Conservation (phyloP, 1,139 yeast species). For the Chernovozyma aurita region DNA sequence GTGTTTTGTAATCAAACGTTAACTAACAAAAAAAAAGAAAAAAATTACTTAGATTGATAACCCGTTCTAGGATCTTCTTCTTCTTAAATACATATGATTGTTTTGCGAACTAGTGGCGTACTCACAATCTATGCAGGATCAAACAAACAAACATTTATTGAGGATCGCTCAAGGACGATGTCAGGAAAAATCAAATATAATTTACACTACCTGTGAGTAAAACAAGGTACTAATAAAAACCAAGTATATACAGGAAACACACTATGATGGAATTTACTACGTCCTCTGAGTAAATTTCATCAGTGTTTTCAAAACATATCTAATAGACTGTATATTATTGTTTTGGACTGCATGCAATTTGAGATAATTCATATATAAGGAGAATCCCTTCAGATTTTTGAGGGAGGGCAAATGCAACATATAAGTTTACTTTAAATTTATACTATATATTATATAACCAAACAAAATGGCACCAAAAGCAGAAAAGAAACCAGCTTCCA, state of each 20-base stretch:
- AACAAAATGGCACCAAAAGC: slow-evolving; percentile 89
- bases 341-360: slow-evolving; percentile 2
- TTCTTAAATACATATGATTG: neutral
- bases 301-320: neutral
- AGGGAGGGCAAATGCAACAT: neutral
- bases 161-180: neutral
- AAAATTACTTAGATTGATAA: too few relatives aligned
- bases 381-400: slow-evolving; percentile 3
- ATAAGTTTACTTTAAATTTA: slow-evolving; percentile 2
- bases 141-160: neutral
- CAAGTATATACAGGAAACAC: too few relatives aligned
- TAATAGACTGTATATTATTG: neutral
- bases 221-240: neutral
- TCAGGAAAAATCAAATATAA: neutral
- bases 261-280: too few relatives aligned
- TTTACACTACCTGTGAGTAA: neutral
- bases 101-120: neutral
- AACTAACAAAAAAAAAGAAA: neutral
- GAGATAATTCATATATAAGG: slow-evolving; percentile 13
- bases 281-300: neutral
- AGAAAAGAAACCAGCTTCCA: slow-evolving; percentile 98
- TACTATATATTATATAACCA: slow-evolving; percentile 10
- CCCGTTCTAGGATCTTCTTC: neutral
- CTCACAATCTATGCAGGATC: slow-evolving; percentile 1
- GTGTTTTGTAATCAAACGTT: too few relatives aligned